Evolutionary conservation across 305 asterid genomes (phyloP).

Genomic region (Ilex paraguariensis): DNA sequence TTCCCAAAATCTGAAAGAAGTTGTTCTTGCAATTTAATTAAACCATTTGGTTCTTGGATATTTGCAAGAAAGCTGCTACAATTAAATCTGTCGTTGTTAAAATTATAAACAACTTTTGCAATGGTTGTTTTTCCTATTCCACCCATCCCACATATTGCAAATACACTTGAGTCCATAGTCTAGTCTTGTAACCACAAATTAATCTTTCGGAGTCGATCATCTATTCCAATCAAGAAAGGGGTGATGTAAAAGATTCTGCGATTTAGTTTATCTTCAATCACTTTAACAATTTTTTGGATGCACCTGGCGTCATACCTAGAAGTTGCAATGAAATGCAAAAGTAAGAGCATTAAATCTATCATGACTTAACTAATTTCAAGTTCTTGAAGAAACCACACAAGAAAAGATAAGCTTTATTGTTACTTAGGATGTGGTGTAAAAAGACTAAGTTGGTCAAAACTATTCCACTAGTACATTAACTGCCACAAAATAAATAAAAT

Average conservation of each 20-base stretch:
- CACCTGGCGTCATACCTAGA: neutral
- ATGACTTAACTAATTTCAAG: no score
- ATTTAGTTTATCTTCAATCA: neutral
- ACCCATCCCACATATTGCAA: neutral
- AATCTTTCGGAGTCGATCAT: neutral
- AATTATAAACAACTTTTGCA: neutral
- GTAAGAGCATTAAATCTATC: no score
- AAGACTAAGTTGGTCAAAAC: no score
- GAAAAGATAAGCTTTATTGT: no score
- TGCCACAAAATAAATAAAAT: no score
- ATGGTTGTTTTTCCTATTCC: neutral
- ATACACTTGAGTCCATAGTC: neutral
- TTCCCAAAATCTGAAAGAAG: no score
- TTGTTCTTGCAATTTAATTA: no score
- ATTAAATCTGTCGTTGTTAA: neutral
- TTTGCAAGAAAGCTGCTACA: neutral
- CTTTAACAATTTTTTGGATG: neutral
- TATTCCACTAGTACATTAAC: no score
- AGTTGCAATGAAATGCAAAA: neutral
- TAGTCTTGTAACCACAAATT: neutral
- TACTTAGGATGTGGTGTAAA: no score
- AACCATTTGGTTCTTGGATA: no score
- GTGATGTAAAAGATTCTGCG: neutral
- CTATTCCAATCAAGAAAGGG: neutral
- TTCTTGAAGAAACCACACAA: no score